Evolutionary conservation across 768 basidiomycete species (phyloP).

Genomic region (Stropharia rugosoannulata): DNA sequence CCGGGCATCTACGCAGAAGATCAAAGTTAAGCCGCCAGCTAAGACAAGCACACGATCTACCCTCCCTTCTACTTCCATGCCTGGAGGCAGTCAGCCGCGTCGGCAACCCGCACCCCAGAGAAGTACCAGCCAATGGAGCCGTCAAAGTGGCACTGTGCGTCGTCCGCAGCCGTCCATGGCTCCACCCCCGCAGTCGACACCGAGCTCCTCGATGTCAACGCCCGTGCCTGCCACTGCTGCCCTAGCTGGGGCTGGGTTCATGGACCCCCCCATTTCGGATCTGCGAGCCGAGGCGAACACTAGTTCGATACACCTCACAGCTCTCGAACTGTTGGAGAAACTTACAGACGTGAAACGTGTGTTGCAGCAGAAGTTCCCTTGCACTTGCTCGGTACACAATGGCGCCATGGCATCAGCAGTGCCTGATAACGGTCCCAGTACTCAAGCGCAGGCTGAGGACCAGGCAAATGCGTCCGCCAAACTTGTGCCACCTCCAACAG

Average conservation of each 20-base stretch:
- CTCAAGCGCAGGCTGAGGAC: background rate
- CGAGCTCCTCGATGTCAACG: background rate
- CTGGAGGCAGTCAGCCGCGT: too few species aligned
- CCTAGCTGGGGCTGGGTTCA: background rate
- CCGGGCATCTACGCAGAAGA: background rate
- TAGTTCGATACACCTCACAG: conserved; percentile 9
- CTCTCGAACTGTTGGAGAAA: conserved; percentile 16
- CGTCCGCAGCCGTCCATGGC: too few species aligned
- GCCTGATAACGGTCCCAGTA: background rate
- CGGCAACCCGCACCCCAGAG: too few species aligned
- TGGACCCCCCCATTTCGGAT: background rate
- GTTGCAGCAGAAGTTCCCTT: background rate
- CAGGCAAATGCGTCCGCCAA: background rate
- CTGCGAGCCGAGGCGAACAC: background rate
- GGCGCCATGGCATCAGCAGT: background rate
- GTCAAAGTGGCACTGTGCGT: background rate
- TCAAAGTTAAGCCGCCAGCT: background rate
- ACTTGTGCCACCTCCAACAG: too few species aligned
- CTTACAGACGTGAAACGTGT: conserved; percentile 11
- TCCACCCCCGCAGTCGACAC: background rate
- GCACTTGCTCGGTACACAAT: background rate
- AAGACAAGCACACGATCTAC: background rate
- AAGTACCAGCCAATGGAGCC: background rate
- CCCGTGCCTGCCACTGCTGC: background rate
- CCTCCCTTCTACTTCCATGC: too few species aligned